Evolutionary conservation across 148 eudicot species (phyloP), one percentile per base, ranked within the genome.

Genomic region (Rhododendron mucronatum): DNA sequence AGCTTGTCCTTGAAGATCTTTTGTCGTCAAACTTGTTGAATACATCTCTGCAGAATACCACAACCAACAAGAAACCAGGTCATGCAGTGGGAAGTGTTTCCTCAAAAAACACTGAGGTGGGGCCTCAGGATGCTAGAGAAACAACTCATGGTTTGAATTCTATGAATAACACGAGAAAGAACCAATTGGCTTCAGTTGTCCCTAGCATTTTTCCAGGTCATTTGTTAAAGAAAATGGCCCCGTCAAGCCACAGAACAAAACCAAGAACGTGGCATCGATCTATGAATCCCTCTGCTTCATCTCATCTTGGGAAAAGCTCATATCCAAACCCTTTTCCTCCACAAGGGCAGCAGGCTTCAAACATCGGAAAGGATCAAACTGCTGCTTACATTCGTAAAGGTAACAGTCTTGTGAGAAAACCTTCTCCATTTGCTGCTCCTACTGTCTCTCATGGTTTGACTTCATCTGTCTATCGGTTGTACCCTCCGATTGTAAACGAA

Each of bases 261-360:
- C 88, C 98, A 81, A 89, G 96, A 71, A 94, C 98, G 18, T 96
- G 99, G 99, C 92, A 84, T 86, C 95, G 99, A 78, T 89, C 92
- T 63, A 89, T 85, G 87, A 90, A 83, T 67, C 48, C 69, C 73
- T 74, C 93, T 57, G 85, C 87, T 84, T 79, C 93, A 78, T 84
- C 88, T 69, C 78, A 79, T 69, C 82, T 88, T 33, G 89, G 67
- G 79, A 91, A 88, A 81, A 90, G 87, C 78, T 87, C 90, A 63
- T 87, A 85, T 85, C 21, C 84, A 53, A 74, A 80, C 65, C 71
- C 86, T 57, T 51, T 87, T 86, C 89, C 90, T 87, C 86, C 65
- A 23, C 91, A 87, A 87, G 88, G 77, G 81, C 89, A 87, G 47
- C 87, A 86, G 41, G 51, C 86, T 75, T 87, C 80, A 65, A 84